Percentiles rank a stretch among this genome's conserved stretches.
phyloP scores from a whole-genome alignment of 1,139 yeast genomes.

The Debaryomycetaceae sp. region DNA sequence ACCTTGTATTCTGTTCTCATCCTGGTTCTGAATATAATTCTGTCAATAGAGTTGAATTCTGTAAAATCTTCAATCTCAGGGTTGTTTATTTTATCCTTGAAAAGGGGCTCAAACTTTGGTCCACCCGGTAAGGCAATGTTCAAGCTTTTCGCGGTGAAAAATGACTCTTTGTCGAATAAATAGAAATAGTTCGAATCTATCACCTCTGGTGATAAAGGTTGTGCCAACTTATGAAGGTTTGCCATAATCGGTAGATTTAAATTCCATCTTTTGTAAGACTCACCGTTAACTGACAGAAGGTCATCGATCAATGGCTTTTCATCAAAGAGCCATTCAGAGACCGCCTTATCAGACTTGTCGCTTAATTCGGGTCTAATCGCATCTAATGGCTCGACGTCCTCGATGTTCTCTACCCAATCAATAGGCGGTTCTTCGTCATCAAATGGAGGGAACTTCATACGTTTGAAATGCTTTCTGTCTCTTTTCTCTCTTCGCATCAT shows the following conservation, averaged over 20 bases:
- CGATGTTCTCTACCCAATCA: constrained; percentile 75
- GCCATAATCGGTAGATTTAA: constrained; percentile 62
- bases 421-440: constrained; percentile 97
- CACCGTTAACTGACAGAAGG: constrained; percentile 57
- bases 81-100: constrained; percentile 52
- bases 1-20: constrained; percentile 79
- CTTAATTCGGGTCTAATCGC: constrained; percentile 65
- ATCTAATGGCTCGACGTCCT: constrained; percentile 68
- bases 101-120: constrained; percentile 91
- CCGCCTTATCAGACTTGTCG: constrained; percentile 53
- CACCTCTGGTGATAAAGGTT: constrained; percentile 61
- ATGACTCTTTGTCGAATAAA: constrained; percentile 71
- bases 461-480: constrained; percentile 82
- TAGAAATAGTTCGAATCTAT: constrained; percentile 58
- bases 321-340: constrained; percentile 79
- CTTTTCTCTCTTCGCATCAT: constrained; percentile 93
- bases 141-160: constrained; percentile 86
- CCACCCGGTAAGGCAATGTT: constrained; percentile 92
- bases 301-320: constrained; percentile 69
- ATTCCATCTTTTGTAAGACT: constrained; percentile 72
- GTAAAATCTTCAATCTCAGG: constrained; percentile 75
- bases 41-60: constrained; percentile 85
- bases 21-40: constrained; percentile 76
- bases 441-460: constrained; percentile 93
- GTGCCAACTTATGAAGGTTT: constrained; percentile 60